A percentile compares a stretch with the other conserved stretches of the same genome.
These are phyloP conservation scores for Arachnomyces sp. DNA, from an alignment of 2,329 filamentous ascomycete genomes.

Conservation along the genomic window DNA sequence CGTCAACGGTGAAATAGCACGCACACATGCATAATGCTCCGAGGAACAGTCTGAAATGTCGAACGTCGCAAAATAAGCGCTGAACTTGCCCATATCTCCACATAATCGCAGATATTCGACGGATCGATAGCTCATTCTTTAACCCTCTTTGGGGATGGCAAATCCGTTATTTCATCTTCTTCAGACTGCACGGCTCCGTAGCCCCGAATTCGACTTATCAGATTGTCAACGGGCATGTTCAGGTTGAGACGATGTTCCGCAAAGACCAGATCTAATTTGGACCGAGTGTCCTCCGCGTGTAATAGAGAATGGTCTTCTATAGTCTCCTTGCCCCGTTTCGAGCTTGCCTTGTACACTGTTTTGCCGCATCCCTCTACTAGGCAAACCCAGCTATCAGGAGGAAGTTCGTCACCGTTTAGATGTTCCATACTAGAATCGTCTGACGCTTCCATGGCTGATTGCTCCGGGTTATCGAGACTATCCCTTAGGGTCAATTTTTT, in stretches of 20 bases:
- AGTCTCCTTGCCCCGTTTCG: conserved; percentile 25
- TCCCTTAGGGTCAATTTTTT: conserved; percentile 10
- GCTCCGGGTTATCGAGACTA: conserved; percentile 18
- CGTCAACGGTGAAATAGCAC: too few species aligned
- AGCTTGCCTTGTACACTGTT: conserved; percentile 24
- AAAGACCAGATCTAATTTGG: conserved; percentile 29
- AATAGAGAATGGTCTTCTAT: conserved; percentile 27
- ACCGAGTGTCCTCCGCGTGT: conserved; percentile 29
- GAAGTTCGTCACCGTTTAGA: conserved; percentile 10
- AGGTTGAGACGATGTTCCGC: conserved; percentile 29
- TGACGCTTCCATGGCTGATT: too few species aligned
- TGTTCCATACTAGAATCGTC: conserved; percentile 17
- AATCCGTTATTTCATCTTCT: conserved; percentile 10
- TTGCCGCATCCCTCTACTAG: conserved; percentile 26
- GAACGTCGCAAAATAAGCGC: too few species aligned
- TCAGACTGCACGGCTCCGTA: conserved; percentile 17
- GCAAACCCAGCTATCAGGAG: conserved; percentile 28
- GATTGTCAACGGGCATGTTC: conserved; percentile 24
- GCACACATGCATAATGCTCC: too few species aligned
- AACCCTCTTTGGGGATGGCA: conserved; percentile 11
- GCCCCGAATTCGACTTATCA: conserved; percentile 26
- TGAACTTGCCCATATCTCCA: too few species aligned
- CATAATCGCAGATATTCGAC: too few species aligned
- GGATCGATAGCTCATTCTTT: too few species aligned
- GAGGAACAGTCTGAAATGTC: too few species aligned